Evolutionary conservation across 805 yeast genomes (phyloP), one percentile per base, ranked within the genome.

Genomic region (Danielia oregonensis): DNA sequence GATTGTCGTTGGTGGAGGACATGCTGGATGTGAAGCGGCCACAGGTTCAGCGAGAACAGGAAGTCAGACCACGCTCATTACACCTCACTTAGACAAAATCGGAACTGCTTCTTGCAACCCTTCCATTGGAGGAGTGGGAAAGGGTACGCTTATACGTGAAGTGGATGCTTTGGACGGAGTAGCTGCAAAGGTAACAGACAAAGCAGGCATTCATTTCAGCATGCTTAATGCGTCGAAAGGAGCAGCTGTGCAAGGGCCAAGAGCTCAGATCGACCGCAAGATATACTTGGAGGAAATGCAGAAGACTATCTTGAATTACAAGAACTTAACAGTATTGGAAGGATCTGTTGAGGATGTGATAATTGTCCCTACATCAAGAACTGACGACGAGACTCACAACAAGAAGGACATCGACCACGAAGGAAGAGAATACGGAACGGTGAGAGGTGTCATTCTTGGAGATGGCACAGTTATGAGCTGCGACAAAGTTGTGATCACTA

Each of bases 81-180:
- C 98, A 0, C 97, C 96, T 2, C 73, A 69, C 29, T 52, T 78
- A 22, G 55, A 68, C 18, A 85, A 86, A 52, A 79, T 93, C 10
- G 99, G 99, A 0, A 84, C 94, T 0, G 93, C 97, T 14, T 87
- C 96, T 1, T 93, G 99, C 58, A 93, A 93, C 55, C 99, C 99
- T 7, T 88, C 86, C 27, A 86, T 88, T 82, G 99, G 98, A 24
- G 99, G 99, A 42, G 89, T 93, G 36, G 99, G 98, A 1, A 93
- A 93, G 54, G 99, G 98, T 11, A 91, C 96, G 0, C 63, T 93
- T 26, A 63, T 93, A 24, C 74, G 86, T 45, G 99, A 93, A 61
- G 87, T 93, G 10, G 99, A 93, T 65, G 97, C 99, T 0, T 63
- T 93, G 29, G 99, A 91, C 57, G 99, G 99, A 6, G 84, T 91